phyloP scores from a whole-genome alignment of 805 yeast species.

The Hanseniaspora jakobsenii region DNA sequence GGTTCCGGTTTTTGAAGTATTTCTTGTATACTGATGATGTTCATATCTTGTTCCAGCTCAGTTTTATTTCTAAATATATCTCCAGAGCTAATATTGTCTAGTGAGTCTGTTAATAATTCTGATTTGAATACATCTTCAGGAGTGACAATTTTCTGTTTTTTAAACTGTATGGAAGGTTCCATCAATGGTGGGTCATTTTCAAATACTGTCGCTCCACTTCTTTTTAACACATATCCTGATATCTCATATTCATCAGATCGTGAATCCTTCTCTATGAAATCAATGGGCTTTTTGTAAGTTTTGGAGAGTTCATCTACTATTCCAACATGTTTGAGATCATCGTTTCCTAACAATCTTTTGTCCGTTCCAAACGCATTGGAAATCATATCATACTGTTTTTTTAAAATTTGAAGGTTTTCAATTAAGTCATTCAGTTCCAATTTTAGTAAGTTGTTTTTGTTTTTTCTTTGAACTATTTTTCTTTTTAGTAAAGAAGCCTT shows the following conservation, averaged over 20 bases:
- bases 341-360: background rate
- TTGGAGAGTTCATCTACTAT: background rate
- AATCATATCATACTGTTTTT: conserved; percentile 17
- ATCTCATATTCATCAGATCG: background rate
- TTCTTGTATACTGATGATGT: conserved; percentile 2
- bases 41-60: background rate
- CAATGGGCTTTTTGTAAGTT: background rate
- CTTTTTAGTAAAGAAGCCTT: conserved; percentile 19
- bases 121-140: background rate
- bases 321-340: background rate
- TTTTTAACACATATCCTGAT: conserved; percentile 8
- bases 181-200: background rate
- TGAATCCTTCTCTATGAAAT: background rate
- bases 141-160: conserved; percentile 6
- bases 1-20: conserved; percentile 2
- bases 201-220: background rate
- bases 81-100: background rate
- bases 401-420: conserved; percentile 22
- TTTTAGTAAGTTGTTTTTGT: conserved; percentile 22
- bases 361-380: background rate
- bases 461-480: conserved; percentile 21
- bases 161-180: background rate
- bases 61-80: background rate
- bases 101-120: background rate
- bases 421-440: conserved; percentile 22